Evolutionary conservation across 148 eudicot genomes (phyloP), one percentile per base, ranked within the genome.

Genomic region (Dianthus caryophyllus): DNA sequence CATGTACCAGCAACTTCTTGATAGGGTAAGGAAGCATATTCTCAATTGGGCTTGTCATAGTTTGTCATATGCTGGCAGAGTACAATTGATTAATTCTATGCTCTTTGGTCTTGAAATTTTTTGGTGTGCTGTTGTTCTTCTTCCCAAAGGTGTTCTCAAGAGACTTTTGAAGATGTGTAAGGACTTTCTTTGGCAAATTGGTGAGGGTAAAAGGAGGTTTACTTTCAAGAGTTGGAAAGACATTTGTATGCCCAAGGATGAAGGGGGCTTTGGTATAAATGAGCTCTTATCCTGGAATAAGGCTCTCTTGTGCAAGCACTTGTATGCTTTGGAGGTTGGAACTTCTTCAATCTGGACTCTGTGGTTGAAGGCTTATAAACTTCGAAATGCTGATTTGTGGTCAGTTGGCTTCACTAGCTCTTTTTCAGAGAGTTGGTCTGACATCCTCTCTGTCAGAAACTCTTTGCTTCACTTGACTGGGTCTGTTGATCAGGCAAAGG

Each of bases 191-290:
- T 48, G 52, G 52, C 16, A 16, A 16, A 48, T 48, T 2, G 3
- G 16, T 10, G n/a, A 48, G 16, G 52, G 52, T n/a, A 6, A 10
- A 6, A 48, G 52, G n/a, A 48, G 52, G 16, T 2, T 48, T 10
- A 48, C n/a, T 48, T 48, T 8, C n/a, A 48, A 48, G 52, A 48
- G 52, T 48, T 48, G 52, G 52, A 48, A 48, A 48, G 52, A 6
- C 52, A 48, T 48, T 48, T 48, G 52, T 16, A 2, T n/a, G 3
- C 52, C 52, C 11, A 8, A n/a, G 52, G 13, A 2, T 6, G 52
- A 48, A 48, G 52, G 52, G 9, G 52, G 52, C 16, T 48, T 48
- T 16, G n/a, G n/a, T 5, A 5, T 48, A 48, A 48, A 48, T 2
- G 52, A 48, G n/a, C 2, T 48, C 4, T 48, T 48, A 48, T 48